Evolutionary conservation across 768 basidiomycete species (phyloP).

Genomic region (Daedaleopsis nitida): DNA sequence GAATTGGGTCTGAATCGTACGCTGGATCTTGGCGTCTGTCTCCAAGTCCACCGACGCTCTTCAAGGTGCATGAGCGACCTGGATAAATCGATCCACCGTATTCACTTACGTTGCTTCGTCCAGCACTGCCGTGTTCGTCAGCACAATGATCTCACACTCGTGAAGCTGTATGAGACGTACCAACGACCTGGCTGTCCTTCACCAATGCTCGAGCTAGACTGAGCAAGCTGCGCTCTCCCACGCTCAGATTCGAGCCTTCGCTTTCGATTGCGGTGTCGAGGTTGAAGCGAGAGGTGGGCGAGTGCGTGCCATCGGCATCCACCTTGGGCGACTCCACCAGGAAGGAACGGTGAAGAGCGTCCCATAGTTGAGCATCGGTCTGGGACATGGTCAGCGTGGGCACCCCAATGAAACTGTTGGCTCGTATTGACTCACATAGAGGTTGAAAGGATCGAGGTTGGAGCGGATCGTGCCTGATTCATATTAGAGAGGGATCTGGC

Average conservation of each 20-base stretch:
- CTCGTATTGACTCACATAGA: slow-evolving; percentile 48
- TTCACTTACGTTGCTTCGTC: slow-evolving; percentile 47
- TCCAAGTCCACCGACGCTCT: slow-evolving; percentile 45
- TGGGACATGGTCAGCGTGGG: not conserved
- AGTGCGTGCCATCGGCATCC: slow-evolving; percentile 20
- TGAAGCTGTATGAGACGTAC: slow-evolving; percentile 19
- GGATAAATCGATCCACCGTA: not conserved
- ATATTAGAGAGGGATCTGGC: not conserved
- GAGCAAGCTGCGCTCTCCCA: slow-evolving; percentile 49
- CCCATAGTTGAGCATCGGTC: slow-evolving; percentile 63
- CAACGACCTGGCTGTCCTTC: slow-evolving; percentile 49
- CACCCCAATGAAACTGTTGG: not conserved
- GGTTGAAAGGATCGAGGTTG: slow-evolving; percentile 53
- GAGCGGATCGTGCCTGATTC: slow-evolving; percentile 45
- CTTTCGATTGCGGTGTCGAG: slow-evolving; percentile 54
- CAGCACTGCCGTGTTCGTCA: slow-evolving; percentile 34
- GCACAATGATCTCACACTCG: not conserved
- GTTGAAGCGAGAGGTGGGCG: slow-evolving; percentile 41
- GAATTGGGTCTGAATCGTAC: slow-evolving; percentile 44
- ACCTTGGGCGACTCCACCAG: slow-evolving; percentile 36
- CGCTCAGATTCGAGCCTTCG: slow-evolving; percentile 54
- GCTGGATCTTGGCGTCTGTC: slow-evolving; percentile 58
- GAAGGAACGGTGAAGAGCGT: slow-evolving; percentile 69
- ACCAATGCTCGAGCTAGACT: slow-evolving; percentile 57
- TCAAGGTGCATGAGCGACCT: not conserved